Evolutionary conservation across 2,329 filamentous ascomycete species (phyloP), one percentile per base, ranked within the genome.

Genomic region (Calonectria hongkongensis): DNA sequence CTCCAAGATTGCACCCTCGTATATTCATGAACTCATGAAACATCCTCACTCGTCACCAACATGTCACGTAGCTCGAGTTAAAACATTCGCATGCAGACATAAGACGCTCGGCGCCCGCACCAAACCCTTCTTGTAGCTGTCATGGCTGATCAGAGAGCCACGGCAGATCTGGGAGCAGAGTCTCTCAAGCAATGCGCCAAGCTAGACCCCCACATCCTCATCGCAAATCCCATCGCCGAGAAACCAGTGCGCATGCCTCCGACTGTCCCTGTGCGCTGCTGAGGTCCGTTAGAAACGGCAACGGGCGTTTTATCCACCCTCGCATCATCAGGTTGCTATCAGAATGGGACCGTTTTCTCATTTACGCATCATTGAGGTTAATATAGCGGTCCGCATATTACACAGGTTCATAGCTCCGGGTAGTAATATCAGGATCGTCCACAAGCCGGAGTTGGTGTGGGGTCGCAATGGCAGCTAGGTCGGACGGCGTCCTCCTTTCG

Each of bases 121-220:
- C 51, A 58, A 58, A n/a, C 21, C 33, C 30, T 16, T 58, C 69
- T 71, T 68, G 70, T 63, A 74, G 16, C 18, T 7, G 21, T 33
- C 28, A 56, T 33, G 33, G 16, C 28, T 30, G 51, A 58, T 16
- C 12, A 25, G 51, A 13, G 33, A 43, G 15, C 15, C 41, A 39
- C 56, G 47, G 63, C 68, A 68, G 56, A 74, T 67, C 56, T 28
- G 30, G 64, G 60, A 58, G 56, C 39, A 39, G 21, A 51, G 47
- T 36, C 18, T 48, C 28, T 28, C 18, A 27, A 16, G 43, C 41
- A 68, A 16, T 15, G 67, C 48, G 56, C 69, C 47, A 71, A 64
- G 58, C 54, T 58, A 25, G 47, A 47, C 50, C 73, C 71, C 74
- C 74, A 65, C 71, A 73, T 72, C 68, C 33, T 68, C 70, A 51